Percentiles rank a stretch among this genome's conserved stretches.
Conservation (phyloP, 2,329 filamentous ascomycete species). For the Chrysoporthe cubensis region DNA sequence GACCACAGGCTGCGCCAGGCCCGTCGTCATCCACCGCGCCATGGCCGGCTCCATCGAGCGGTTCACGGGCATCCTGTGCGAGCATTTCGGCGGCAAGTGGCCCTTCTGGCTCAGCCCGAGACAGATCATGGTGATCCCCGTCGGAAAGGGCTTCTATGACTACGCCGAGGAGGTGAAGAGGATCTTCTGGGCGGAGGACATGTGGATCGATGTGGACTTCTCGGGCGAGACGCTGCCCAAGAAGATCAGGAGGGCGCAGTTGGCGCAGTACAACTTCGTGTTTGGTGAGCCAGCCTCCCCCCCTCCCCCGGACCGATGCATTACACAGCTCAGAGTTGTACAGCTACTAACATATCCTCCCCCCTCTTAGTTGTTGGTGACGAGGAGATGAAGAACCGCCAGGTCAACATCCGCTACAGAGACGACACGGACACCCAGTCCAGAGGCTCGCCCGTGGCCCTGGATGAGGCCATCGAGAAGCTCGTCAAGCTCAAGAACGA, state of each 20-base stretch:
- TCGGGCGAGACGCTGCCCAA: constrained; percentile 83
- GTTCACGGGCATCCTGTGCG: constrained; percentile 75
- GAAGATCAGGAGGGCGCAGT: constrained; percentile 83
- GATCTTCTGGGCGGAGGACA: constrained; percentile 67
- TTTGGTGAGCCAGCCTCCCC: constrained; percentile 68
- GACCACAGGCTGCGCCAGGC: constrained; percentile 72
- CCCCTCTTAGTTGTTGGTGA: constrained; percentile 58
- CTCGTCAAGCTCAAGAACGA: constrained; percentile 56
- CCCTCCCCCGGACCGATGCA: background rate
- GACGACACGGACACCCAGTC: constrained; percentile 66
- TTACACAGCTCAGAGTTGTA: background rate
- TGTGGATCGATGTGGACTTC: constrained; percentile 74
- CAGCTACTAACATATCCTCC: background rate
- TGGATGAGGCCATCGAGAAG: constrained; percentile 62
- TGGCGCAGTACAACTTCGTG: constrained; percentile 84
- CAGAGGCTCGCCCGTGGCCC: constrained; percentile 61
- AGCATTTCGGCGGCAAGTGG: constrained; percentile 88
- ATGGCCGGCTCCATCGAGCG: constrained; percentile 71
- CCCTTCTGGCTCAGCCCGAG: constrained; percentile 87
- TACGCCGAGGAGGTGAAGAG: constrained; percentile 76
- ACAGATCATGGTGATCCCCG: constrained; percentile 78
- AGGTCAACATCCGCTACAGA: constrained; percentile 67
- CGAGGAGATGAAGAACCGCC: constrained; percentile 62
- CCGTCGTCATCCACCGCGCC: constrained; percentile 86
- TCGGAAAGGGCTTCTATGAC: constrained; percentile 71